These are phyloP conservation scores for Saposhnikovia divaricata DNA, from an alignment of 129 eudicot genomes.

Conservation along the genomic window DNA sequence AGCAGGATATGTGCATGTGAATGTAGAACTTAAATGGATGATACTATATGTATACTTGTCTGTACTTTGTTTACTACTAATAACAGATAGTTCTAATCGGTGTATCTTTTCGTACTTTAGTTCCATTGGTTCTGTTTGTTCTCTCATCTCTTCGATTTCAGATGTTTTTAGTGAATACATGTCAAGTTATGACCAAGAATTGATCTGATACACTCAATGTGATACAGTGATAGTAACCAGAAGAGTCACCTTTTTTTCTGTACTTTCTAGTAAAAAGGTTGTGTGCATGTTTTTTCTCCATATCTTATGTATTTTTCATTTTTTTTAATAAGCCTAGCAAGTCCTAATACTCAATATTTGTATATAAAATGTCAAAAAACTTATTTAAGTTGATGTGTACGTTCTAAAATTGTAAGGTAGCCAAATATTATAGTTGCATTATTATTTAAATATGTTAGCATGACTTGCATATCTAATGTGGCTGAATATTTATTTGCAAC, in stretches of 20 bases:
- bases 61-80: background rate
- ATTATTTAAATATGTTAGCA: background rate
- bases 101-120: background rate
- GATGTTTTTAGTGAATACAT: background rate
- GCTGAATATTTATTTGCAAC: background rate
- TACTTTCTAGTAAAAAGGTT: background rate
- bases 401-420: background rate
- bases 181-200: background rate
- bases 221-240: no score
- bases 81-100: background rate
- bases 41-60: slow-evolving; percentile 7
- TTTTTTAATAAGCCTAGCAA: background rate
- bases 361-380: background rate
- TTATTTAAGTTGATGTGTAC: background rate
- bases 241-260: background rate
- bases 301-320: background rate
- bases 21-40: background rate
- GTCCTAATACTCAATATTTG: no score
- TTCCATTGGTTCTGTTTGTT: background rate
- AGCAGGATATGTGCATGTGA: background rate
- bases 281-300: background rate
- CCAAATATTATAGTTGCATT: background rate
- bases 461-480: background rate
- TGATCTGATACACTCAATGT: background rate
- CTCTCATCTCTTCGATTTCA: background rate